Conservation (phyloP, 2,329 filamentous ascomycete genomes). For the Fusarium sp. region DNA sequence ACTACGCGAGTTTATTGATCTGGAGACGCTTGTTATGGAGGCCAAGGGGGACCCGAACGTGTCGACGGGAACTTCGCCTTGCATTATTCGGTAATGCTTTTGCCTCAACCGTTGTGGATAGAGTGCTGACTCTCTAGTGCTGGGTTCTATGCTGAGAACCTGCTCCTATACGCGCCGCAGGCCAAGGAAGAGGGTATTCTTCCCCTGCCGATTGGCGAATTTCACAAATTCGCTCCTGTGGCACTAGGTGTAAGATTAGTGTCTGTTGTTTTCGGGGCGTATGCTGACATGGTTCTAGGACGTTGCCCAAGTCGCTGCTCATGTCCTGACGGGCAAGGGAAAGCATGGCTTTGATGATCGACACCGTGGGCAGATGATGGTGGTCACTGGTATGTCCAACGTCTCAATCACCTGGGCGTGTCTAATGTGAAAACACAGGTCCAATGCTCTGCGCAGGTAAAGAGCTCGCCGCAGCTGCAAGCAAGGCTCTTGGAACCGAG, state of each 20-base stretch:
- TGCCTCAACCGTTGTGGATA: no score
- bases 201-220: conserved; percentile 13
- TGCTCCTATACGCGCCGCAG: conserved; percentile 14
- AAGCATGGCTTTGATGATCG: conserved; percentile 24
- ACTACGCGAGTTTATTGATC: conserved; percentile 62
- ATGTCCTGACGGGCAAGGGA: conserved; percentile 21
- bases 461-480: conserved; percentile 59
- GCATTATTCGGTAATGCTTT: conserved; percentile 13
- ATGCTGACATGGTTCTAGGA: neutral
- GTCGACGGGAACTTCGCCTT: conserved; percentile 12
- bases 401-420: no score
- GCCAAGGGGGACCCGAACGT: conserved; percentile 53
- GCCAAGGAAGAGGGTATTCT: conserved; percentile 14
- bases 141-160: conserved; percentile 22
- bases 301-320: conserved; percentile 22
- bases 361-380: conserved; percentile 21
- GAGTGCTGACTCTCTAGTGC: neutral
- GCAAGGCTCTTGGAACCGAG: conserved; percentile 55
- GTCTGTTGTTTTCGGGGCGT: fast-evolving
- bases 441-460: conserved; percentile 59
- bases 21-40: conserved; percentile 57
- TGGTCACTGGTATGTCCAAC: conserved; percentile 2
- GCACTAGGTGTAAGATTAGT: conserved; percentile 5
- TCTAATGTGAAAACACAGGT: conserved; percentile 41
- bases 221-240: conserved; percentile 24